A percentile compares a stretch with the other conserved stretches of the same genome.
Evolutionary conservation across 148 eudicot species (phyloP).

Genomic region (Drosera capensis): DNA sequence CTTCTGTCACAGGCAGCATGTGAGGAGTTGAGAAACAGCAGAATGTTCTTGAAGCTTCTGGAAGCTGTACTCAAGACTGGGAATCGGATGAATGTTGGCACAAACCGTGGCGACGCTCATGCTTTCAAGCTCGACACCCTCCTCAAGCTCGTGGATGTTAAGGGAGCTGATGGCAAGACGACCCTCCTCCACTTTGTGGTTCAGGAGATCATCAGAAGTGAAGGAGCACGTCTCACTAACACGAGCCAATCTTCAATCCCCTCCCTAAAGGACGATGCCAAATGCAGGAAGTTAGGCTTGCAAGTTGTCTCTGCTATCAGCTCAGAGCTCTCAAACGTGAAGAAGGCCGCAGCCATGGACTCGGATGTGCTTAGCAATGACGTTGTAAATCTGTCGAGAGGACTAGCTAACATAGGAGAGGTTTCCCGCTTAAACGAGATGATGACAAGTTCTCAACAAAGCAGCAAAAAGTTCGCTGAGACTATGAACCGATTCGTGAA

Average conservation of each 20-base stretch:
- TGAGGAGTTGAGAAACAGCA: conserved; percentile 77
- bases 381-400: conserved; percentile 48
- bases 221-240: conserved; percentile 57
- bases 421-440: conserved; percentile 30
- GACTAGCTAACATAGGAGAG: conserved; percentile 47
- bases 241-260: conserved; percentile 16
- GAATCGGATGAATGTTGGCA: conserved; percentile 93
- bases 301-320: conserved; percentile 62
- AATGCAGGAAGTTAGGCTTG: conserved; percentile 69
- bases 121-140: conserved; percentile 97
- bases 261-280: conserved; percentile 34
- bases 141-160: conserved; percentile 78
- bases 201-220: conserved; percentile 71
- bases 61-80: conserved; percentile 95
- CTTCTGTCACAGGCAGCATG: conserved; percentile 62
- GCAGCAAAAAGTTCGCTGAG: conserved; percentile 33
- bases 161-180: conserved; percentile 94
- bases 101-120: conserved; percentile 89
- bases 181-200: conserved; percentile 91
- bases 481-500: conserved; percentile 56
- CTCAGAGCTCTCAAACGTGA: conserved; percentile 69
- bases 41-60: conserved; percentile 87
- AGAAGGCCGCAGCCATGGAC: conserved; percentile 91
- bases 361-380: conserved; percentile 65
- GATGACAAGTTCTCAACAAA: conserved; percentile 16